These are phyloP conservation scores for Closterium sp. DNA, from an alignment of 139 green algal species.

Conservation along the genomic window DNA sequence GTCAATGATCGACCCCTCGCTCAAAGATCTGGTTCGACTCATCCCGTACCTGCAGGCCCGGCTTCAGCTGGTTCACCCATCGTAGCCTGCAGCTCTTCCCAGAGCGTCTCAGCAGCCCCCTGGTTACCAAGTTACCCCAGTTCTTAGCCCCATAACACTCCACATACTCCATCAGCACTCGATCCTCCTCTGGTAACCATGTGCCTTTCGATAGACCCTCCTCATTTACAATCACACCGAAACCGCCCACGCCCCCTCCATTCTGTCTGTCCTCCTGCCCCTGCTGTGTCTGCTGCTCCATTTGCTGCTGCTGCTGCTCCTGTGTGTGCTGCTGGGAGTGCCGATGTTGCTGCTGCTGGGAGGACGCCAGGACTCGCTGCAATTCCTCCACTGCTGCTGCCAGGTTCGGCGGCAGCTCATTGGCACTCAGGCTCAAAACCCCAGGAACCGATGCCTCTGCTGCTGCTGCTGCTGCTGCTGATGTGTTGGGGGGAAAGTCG, in stretches of 20 bases:
- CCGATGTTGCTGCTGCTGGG: background rate
- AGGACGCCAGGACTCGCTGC: background rate
- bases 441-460: too few species aligned
- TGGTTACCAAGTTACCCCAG: constrained; percentile 27
- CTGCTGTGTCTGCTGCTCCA: background rate
- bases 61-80: constrained; percentile 47
- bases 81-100: constrained; percentile 44
- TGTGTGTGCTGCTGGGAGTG: background rate
- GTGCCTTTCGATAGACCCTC: constrained; percentile 35
- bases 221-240: background rate
- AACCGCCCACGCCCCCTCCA: background rate
- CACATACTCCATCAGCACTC: constrained; percentile 40
- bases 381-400: background rate
- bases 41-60: constrained; percentile 17
- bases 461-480: too few species aligned
- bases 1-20: too few species aligned
- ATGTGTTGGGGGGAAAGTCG: too few species aligned
- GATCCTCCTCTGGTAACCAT: constrained; percentile 46
- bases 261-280: background rate
- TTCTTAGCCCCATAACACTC: constrained; percentile 37
- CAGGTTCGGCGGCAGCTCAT: background rate
- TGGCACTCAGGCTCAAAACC: background rate
- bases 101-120: constrained; percentile 28
- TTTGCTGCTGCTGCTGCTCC: background rate
- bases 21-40: background rate